A percentile compares a stretch with the other conserved stretches of the same genome.
Conservation (phyloP, 768 basidiomycete genomes). For the Leccinum longicurvipes region DNA sequence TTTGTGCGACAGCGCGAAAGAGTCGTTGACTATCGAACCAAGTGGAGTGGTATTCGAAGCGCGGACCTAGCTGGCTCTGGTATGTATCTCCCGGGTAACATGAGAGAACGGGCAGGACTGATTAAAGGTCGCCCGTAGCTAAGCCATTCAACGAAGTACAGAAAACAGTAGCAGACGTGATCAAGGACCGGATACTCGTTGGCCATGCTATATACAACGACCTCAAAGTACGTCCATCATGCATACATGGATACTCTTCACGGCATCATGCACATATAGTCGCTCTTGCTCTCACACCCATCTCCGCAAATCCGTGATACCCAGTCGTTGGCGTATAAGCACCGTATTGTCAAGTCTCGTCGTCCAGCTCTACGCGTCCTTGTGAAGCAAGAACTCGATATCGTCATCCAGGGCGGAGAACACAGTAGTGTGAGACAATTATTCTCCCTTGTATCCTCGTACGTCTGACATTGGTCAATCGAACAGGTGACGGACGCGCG, state of each 20-base stretch:
- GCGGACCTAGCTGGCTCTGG: constrained; percentile 69
- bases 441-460: background rate
- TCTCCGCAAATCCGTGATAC: constrained; percentile 64
- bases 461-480: background rate
- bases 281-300: constrained; percentile 70
- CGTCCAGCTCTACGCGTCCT: constrained; percentile 77
- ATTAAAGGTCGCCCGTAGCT: constrained; percentile 40
- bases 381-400: constrained; percentile 71
- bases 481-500: constrained; percentile 85
- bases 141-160: constrained; percentile 79
- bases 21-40: constrained; percentile 91
- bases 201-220: constrained; percentile 94
- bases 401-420: constrained; percentile 83
- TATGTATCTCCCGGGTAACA: constrained; percentile 16
- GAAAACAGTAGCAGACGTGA: constrained; percentile 66
- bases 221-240: constrained; percentile 50
- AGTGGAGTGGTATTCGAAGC: constrained; percentile 80
- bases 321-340: constrained; percentile 56
- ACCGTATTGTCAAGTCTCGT: constrained; percentile 58
- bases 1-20: constrained; percentile 84
- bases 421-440: constrained; percentile 74
- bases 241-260: background rate
- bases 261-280: constrained; percentile 28
- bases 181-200: constrained; percentile 76
- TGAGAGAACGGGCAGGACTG: background rate